Evolutionary conservation across 495 filamentous ascomycete genomes (phyloP), one percentile per base, ranked within the genome.

Genomic region (Tuber indicum): DNA sequence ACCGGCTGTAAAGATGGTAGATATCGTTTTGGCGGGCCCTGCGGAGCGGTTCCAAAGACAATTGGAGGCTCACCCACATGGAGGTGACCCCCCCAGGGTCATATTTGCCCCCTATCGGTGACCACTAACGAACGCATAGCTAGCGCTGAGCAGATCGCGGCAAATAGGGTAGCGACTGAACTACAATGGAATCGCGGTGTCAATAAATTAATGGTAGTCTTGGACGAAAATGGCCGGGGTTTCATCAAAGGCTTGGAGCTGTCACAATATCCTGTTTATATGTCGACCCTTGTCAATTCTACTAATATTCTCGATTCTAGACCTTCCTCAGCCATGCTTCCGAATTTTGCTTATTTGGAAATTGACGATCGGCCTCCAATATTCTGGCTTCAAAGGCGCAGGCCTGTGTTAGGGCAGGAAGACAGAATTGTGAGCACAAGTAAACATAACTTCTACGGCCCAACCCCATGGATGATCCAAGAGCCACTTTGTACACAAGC

Each of bases 221-320:
- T 62, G n/a, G 58, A 62, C 58, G 58, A 62, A 62, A 62, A 32
- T 16, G 58, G 58, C n/a, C 58, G 32, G 58, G 58, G 58, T 62
- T 62, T 26, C n/a, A 32, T 62, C 58, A 62, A 32, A 16, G 26
- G n/a, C 58, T 32, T 16, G n/a, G 58, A 62, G n/a, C n/a, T 16
- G 12, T n/a, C 12, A n/a, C 0, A 0, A 26, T 14, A 16, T 62
- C n/a, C 10, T 0, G 1, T 0, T 32, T 16, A 32, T 62, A 62
- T 62, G 58, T 26, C 58, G 8, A 62, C 58, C 32, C 2, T 12
- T n/a, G 26, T 32, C 12, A 62, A 62, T 62, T 62, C 58, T 32
- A 62, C 26, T 32, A 62, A 62, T 32, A 62, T 62, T 32, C n/a
- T 16, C 12, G 1, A 16, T 32, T 3, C 10, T 12, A 12, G 12